These are phyloP conservation scores for Talaromyces amestolkiae DNA, from an alignment of 2,329 filamentous ascomycete species.

Conservation along the genomic window DNA sequence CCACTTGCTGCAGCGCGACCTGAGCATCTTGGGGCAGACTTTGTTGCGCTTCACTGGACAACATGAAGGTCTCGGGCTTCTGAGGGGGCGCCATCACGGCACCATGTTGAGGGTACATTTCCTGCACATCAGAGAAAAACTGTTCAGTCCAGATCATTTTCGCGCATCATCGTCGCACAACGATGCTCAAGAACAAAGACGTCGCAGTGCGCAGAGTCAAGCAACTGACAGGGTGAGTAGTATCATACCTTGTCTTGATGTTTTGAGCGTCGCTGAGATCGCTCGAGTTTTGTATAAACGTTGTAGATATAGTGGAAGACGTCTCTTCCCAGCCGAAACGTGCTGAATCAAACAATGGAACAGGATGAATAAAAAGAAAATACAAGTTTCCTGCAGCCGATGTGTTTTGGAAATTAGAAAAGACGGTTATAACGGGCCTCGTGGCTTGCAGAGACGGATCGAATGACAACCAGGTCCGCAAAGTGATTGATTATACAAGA, in stretches of 20 bases:
- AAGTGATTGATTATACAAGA: conserved; percentile 14
- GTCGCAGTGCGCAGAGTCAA: not conserved
- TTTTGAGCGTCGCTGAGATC: conserved; percentile 10
- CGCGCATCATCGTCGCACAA: conserved; percentile 13
- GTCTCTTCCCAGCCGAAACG: conserved; percentile 6
- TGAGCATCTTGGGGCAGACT: conserved; percentile 93
- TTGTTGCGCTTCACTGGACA: conserved; percentile 95
- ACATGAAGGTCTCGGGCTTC: conserved; percentile 98
- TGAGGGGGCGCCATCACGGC: conserved; percentile 85
- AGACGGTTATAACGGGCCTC: conserved; percentile 12
- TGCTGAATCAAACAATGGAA: conserved; percentile 5
- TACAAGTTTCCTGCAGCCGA: not conserved
- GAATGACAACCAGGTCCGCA: conserved; percentile 13
- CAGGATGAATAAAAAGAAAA: conserved; percentile 1
- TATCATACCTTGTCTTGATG: conserved; percentile 16
- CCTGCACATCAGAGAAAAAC: conserved; percentile 20
- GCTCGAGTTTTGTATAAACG: conserved; percentile 10
- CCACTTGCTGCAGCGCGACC: conserved; percentile 95
- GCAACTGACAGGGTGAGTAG: not conserved
- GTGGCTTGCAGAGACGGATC: conserved; percentile 18
- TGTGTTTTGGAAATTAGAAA: conserved; percentile 1
- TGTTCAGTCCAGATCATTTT: conserved; percentile 23
- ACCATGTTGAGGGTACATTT: conserved; percentile 76
- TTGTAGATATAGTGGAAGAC: conserved; percentile 4
- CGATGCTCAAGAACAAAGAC: conserved; percentile 8